Percentiles rank a stretch among this genome's conserved stretches.
Conservation (phyloP, 2,329 filamentous ascomycete genomes). For the Stagonosporopsis chrysanthemi region DNA sequence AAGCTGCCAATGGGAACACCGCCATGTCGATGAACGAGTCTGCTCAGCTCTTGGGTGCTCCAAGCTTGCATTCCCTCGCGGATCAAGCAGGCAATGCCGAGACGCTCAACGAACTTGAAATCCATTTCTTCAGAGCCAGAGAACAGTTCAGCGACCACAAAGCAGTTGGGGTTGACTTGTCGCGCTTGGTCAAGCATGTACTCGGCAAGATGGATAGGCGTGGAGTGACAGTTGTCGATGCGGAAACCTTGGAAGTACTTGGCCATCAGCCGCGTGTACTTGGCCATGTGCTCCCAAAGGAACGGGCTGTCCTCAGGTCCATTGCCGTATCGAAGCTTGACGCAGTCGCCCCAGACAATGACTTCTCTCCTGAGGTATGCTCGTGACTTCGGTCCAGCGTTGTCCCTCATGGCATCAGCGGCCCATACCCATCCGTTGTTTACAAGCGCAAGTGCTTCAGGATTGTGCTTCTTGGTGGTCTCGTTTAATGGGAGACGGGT, state of each 20-base stretch:
- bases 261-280: constrained; percentile 89
- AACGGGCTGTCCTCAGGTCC: constrained; percentile 86
- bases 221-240: constrained; percentile 98
- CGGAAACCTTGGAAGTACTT: constrained; percentile 95
- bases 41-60: constrained; percentile 91
- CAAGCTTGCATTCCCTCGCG: constrained; percentile 98
- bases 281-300: constrained; percentile 94
- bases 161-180: constrained; percentile 82
- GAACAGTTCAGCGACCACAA: constrained; percentile 94
- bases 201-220: constrained; percentile 91
- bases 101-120: constrained; percentile 91
- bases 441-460: constrained; percentile 79
- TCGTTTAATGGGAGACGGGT: constrained; percentile 84
- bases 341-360: constrained; percentile 98
- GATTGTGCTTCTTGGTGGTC: constrained; percentile 76
- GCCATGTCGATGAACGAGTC: constrained; percentile 90
- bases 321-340: constrained; percentile 90
- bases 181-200: constrained; percentile 95
- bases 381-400: constrained; percentile 85
- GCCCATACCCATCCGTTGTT: constrained; percentile 99
- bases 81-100: constrained; percentile 90
- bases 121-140: constrained; percentile 96
- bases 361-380: constrained; percentile 97
- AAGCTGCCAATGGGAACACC: constrained; percentile 97
- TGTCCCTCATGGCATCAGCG: constrained; percentile 91